Conservation (phyloP, 352 stramenopile species). For the Blastocystis sp. region DNA sequence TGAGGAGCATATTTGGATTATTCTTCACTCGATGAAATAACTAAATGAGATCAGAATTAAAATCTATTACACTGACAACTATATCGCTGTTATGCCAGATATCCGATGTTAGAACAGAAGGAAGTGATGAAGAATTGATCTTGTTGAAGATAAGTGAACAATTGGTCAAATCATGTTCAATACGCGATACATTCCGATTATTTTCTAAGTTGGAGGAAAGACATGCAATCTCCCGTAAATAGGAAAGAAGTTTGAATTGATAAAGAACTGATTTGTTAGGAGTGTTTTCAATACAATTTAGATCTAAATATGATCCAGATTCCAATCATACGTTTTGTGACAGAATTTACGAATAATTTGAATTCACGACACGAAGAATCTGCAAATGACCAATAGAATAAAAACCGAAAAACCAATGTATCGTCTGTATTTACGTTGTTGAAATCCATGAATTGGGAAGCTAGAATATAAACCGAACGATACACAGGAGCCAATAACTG, state of each 20-base stretch:
- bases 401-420: background rate
- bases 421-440: background rate
- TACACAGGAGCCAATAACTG: background rate
- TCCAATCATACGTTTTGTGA: background rate
- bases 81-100: background rate
- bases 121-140: background rate
- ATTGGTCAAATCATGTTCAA: background rate
- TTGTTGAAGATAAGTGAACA: background rate
- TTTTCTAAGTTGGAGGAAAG: background rate
- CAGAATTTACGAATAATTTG: background rate
- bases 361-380: background rate
- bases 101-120: background rate
- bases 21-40: too few relatives aligned
- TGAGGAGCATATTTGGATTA: too few relatives aligned
- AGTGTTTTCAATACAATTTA: background rate
- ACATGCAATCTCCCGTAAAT: background rate
- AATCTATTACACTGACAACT: background rate
- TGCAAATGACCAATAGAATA: background rate
- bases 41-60: background rate
- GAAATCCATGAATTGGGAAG: background rate
- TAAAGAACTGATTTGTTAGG: background rate
- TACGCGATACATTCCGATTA: background rate
- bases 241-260: constrained; percentile 7
- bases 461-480: background rate
- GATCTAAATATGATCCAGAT: background rate